Evolutionary conservation across 2,329 filamentous ascomycete genomes (phyloP).

Genomic region (Penicillium sp.): DNA sequence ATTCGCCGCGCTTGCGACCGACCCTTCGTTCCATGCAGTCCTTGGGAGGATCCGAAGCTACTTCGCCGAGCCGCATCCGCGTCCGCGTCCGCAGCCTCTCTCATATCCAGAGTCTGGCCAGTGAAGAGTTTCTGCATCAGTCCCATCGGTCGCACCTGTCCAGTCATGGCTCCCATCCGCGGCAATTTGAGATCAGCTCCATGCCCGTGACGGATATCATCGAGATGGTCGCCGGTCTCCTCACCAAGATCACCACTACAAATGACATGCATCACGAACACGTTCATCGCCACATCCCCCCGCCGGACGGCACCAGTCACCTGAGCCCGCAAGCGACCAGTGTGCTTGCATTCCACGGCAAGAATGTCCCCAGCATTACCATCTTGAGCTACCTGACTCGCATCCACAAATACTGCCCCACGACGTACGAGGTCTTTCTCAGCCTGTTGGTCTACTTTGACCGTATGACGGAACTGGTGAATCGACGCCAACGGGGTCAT

Average conservation of each 20-base stretch:
- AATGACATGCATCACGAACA: conserved; percentile 94
- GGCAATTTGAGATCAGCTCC: conserved; percentile 86
- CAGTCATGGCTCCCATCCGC: conserved; percentile 44
- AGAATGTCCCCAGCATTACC: conserved; percentile 94
- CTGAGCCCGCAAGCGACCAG: conserved; percentile 60
- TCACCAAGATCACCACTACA: conserved; percentile 95
- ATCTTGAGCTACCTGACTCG: conserved; percentile 92
- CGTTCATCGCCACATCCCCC: conserved; percentile 66
- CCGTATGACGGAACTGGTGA: conserved; percentile 95
- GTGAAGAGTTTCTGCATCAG: conserved; percentile 61
- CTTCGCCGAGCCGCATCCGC: conserved; percentile 60
- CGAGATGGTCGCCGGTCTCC: conserved; percentile 93
- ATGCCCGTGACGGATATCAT: conserved; percentile 98
- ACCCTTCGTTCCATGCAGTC: conserved; percentile 42
- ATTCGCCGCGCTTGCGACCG: conserved; percentile 42
- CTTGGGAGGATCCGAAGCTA: conserved; percentile 37
- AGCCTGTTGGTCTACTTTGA: conserved; percentile 96
- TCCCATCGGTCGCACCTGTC: conserved; percentile 37
- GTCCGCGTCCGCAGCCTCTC: conserved; percentile 82
- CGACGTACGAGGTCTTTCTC: conserved; percentile 95
- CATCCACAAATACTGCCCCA: conserved; percentile 98
- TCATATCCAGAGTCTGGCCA: conserved; percentile 84
- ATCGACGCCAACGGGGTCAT: conserved; percentile 67
- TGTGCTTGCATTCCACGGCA: conserved; percentile 93
- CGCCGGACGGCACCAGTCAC: conserved; percentile 53